Percentiles rank a stretch among this genome's conserved stretches.
Evolutionary conservation across 2,329 filamentous ascomycete genomes (phyloP).

Genomic region (Microsporum ferrugineum): DNA sequence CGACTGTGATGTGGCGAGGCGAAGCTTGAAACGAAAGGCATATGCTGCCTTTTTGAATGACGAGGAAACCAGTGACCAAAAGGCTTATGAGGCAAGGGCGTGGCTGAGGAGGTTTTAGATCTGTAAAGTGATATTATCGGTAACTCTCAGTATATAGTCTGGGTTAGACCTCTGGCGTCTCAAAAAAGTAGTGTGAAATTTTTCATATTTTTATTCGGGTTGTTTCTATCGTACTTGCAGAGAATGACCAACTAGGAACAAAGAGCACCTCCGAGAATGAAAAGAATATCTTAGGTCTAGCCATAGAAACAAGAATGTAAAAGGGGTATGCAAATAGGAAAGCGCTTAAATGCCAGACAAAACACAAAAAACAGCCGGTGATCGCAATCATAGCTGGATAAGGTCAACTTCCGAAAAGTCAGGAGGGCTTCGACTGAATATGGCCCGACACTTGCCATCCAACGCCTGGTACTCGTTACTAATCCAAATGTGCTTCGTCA

Average conservation of each 20-base stretch:
- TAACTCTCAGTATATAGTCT: too few relatives aligned
- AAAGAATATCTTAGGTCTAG: neutral
- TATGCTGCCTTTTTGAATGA: constrained; percentile 40
- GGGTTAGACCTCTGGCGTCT: too few relatives aligned
- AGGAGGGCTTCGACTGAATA: constrained; percentile 75
- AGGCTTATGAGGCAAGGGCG: constrained; percentile 22
- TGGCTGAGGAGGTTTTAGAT: constrained; percentile 27
- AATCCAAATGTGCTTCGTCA: constrained; percentile 77
- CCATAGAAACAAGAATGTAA: neutral
- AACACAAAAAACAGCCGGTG: neutral
- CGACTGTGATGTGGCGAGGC: constrained; percentile 72
- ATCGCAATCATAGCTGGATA: constrained; percentile 53
- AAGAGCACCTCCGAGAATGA: neutral
- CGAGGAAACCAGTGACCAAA: constrained; percentile 19
- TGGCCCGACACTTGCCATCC: constrained; percentile 68
- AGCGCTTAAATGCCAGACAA: neutral
- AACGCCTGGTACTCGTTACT: constrained; percentile 85
- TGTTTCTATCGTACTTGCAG: neutral
- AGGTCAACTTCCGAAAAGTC: constrained; percentile 83
- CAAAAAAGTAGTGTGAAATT: neutral
- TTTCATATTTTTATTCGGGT: neutral
- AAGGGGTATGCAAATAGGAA: neutral
- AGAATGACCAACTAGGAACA: neutral
- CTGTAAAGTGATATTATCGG: too few relatives aligned
- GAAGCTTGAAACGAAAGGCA: constrained; percentile 55